phyloP scores from a whole-genome alignment of 495 filamentous ascomycete genomes.

The Elaphomyces granulatus region DNA sequence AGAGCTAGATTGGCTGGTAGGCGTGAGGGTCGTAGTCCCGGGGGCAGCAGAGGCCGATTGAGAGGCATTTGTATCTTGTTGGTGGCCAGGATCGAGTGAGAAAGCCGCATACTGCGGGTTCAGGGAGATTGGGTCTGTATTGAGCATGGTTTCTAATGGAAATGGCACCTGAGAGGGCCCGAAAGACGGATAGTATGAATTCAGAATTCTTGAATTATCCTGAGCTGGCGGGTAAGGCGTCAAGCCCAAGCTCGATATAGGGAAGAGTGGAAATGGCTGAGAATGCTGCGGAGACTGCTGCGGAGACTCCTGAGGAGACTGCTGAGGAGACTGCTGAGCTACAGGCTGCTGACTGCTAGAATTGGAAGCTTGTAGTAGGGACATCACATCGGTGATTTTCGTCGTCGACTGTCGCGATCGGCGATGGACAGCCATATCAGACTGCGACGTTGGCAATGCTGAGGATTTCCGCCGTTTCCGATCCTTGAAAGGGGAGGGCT shows the following conservation, averaged over 20 bases:
- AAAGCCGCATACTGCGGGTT: not conserved
- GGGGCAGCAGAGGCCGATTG: not conserved
- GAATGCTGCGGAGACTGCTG: not conserved
- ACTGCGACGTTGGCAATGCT: constrained; percentile 6
- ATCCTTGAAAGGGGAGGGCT: not conserved
- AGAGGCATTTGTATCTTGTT: not conserved
- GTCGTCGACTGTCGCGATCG: not conserved
- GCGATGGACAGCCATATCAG: constrained; percentile 3
- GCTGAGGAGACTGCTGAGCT: not conserved
- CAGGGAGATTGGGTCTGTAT: not conserved
- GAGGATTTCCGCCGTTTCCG: not conserved
- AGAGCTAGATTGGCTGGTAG: too few relatives aligned
- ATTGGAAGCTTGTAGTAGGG: too few relatives aligned
- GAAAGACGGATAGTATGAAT: not conserved
- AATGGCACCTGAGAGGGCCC: not conserved
- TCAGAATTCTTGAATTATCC: not conserved
- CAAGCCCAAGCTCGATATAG: not conserved
- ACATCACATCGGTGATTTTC: not conserved
- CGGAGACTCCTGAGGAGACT: too few relatives aligned
- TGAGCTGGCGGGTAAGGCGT: not conserved
- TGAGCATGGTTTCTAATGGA: not conserved
- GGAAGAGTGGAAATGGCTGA: not conserved
- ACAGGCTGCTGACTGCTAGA: too few relatives aligned
- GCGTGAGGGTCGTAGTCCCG: not conserved
- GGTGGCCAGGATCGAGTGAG: not conserved